phyloP scores from a whole-genome alignment of 2,329 filamentous ascomycete genomes.

The Colletotrichum sp. region DNA sequence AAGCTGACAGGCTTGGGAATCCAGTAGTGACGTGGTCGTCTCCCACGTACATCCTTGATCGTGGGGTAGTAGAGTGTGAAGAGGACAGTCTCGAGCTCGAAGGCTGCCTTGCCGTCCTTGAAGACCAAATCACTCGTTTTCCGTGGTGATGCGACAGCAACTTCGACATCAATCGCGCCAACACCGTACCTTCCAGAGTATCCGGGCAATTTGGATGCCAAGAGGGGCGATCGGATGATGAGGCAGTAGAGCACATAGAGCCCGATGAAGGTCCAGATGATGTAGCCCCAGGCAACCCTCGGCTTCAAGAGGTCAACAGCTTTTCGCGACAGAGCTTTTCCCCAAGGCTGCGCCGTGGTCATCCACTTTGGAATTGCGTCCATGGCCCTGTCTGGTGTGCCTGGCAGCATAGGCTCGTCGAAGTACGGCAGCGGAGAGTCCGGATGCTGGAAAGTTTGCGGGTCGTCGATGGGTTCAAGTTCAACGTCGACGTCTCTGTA shows the following conservation, averaged over 20 bases:
- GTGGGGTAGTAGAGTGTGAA: constrained; percentile 57
- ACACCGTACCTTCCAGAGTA: constrained; percentile 51
- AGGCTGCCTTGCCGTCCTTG: constrained; percentile 42
- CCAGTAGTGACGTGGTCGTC: constrained; percentile 45
- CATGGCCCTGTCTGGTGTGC: neutral
- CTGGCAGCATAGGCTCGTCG: neutral
- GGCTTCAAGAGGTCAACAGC: constrained; percentile 29
- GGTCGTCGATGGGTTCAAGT: neutral
- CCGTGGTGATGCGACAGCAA: constrained; percentile 39
- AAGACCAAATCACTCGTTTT: constrained; percentile 37
- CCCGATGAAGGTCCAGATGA: constrained; percentile 30
- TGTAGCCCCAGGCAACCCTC: constrained; percentile 38
- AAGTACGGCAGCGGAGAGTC: constrained; percentile 6
- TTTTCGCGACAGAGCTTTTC: neutral
- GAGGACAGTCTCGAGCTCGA: constrained; percentile 51
- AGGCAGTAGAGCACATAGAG: constrained; percentile 45
- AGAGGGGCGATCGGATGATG: constrained; percentile 43
- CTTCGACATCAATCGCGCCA: constrained; percentile 53
- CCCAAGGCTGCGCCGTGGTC: neutral
- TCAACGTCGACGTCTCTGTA: constrained; percentile 13
- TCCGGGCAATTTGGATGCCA: constrained; percentile 47
- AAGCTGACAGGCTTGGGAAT: constrained; percentile 47
- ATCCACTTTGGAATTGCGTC: constrained; percentile 1
- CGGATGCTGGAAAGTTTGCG: neutral
- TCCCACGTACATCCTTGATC: constrained; percentile 28